phyloP scores from a whole-genome alignment of 345 rosid genomes.

The Salix viminalis region DNA sequence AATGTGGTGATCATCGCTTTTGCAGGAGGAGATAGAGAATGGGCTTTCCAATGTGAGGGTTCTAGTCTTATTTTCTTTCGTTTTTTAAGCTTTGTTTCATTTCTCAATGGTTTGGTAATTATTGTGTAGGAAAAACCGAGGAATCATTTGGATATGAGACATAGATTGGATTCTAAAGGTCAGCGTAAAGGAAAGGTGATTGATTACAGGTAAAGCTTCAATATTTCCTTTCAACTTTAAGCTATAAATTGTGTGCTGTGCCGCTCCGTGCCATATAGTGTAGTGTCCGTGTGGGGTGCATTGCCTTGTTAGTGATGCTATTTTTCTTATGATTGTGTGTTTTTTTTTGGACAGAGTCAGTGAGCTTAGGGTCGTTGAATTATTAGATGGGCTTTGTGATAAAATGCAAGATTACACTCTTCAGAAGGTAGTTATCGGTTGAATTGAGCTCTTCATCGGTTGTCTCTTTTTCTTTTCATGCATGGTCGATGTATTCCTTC shows the following conservation, averaged over 20 bases:
- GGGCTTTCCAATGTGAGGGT: constrained; percentile 66
- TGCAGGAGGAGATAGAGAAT: constrained; percentile 77
- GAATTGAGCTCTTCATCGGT: background rate
- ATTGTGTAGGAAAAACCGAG: constrained; percentile 67
- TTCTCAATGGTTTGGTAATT: background rate
- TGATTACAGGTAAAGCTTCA: constrained; percentile 66
- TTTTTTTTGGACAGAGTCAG: constrained; percentile 51
- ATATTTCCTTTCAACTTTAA: background rate
- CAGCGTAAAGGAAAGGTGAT: constrained; percentile 87
- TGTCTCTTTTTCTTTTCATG: background rate
- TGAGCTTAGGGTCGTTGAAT: constrained; percentile 87
- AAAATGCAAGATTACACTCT: constrained; percentile 91
- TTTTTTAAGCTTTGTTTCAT: no score
- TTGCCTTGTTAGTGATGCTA: background rate
- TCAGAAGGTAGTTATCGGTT: constrained; percentile 49
- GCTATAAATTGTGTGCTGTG: background rate
- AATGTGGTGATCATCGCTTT: background rate
- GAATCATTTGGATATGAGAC: constrained; percentile 94
- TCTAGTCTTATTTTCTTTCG: background rate
- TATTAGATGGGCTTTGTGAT: constrained; percentile 88
- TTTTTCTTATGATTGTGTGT: background rate
- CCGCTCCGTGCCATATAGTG: background rate
- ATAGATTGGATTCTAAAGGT: constrained; percentile 82
- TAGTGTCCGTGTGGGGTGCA: no score
- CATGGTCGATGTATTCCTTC: background rate